Base-by-base conservation (phyloP, 305 asterid species). In the Rubia peregrina region DNA sequence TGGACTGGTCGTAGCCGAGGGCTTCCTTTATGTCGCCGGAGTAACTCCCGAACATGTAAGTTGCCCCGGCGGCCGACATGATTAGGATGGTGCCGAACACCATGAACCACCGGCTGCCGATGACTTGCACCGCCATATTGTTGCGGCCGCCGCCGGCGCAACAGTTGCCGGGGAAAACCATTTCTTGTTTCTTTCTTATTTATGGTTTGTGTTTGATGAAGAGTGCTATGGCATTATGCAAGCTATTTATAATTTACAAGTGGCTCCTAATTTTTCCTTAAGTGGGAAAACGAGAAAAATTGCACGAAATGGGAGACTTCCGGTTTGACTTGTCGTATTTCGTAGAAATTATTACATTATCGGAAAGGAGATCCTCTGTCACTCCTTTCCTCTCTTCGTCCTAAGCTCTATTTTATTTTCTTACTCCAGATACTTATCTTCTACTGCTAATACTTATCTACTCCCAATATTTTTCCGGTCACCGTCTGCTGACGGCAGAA, bases 31-130 rank as follows among this genome's bases (percentile, higher is more conserved):
- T 80, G 24, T 78, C 82, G 2, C 46, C 66, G 5, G 97, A 90
- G 75, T 88, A 88, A 0, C 83, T 71, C 1, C 90, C 89, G 60
- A 90, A 90, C 95, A 90, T 90, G 80, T 90, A 90, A 21, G 97
- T 90, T 72, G 97, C 97, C 0, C 95, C 97, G 1, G 97, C 93
- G 0, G 89, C 93, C 0, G 89, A 19, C 88, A 87, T 79, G 83
- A 90, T 84, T 12, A 88, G 85, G 11, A 80, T 79, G 81, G 95
- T 85, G 77, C 78, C 93, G 14, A 90, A 87, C 14, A 88, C 81
- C 91, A 88, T 85, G 87, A 88, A 88, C 97, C 93, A 90, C 77
- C 91, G 91, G 57, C 97, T 82, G 16, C 71, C 70, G 40, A 88
- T 30, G 61, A 86, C 83, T 12, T 81, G 90, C 8, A 71, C 26